phyloP scores from a whole-genome alignment of 306 rosid species.

The Alnus rubra region DNA sequence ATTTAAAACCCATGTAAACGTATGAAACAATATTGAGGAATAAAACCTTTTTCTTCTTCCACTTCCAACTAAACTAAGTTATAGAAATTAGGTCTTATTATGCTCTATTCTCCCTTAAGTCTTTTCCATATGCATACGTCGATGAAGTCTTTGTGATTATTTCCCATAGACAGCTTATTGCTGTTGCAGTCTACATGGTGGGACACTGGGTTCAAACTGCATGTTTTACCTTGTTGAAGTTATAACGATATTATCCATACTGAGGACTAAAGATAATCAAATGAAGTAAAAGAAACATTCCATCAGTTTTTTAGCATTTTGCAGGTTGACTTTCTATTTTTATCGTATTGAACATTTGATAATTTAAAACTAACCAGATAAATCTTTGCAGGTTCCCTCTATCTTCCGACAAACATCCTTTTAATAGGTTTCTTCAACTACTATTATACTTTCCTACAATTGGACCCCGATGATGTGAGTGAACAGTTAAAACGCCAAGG shows the following conservation, averaged over 20 bases:
- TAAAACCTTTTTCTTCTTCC: too few species aligned
- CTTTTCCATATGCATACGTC: conserved; percentile 11
- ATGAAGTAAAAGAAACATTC: not conserved
- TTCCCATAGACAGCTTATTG: not conserved
- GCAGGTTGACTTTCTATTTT: not conserved
- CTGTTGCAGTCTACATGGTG: not conserved
- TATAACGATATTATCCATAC: not conserved
- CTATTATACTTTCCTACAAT: conserved; percentile 92
- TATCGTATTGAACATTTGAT: conserved; percentile 2
- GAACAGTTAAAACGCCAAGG: conserved; percentile 97
- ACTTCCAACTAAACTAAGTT: conserved; percentile 3
- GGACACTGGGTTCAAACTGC: not conserved
- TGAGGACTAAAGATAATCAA: not conserved
- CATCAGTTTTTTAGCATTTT: not conserved
- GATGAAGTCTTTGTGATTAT: conserved; percentile 6
- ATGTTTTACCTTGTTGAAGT: not conserved
- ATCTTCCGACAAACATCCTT: conserved; percentile 85
- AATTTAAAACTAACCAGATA: conserved; percentile 23
- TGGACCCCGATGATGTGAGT: conserved; percentile 95
- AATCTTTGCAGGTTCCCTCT: conserved; percentile 73
- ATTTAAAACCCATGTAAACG: too few species aligned
- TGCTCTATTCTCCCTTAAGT: conserved; percentile 7
- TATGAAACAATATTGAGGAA: too few species aligned
- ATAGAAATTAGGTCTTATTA: not conserved
- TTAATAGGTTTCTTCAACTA: conserved; percentile 96